Evolutionary conservation across 2,329 filamentous ascomycete species (phyloP).

Genomic region (Alternaria atra): DNA sequence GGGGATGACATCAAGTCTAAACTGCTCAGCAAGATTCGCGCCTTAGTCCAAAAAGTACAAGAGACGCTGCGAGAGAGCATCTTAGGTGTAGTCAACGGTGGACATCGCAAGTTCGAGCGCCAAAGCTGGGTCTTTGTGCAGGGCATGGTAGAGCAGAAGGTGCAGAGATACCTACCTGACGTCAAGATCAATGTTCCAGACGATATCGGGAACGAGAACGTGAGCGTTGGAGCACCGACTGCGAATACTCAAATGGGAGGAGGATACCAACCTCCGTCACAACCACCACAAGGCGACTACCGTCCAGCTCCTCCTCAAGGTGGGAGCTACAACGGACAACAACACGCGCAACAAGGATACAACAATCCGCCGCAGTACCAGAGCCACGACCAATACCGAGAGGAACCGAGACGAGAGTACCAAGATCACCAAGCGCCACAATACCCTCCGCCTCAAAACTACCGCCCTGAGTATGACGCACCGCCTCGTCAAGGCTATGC

Average conservation of each 20-base stretch:
- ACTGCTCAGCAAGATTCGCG: constrained; percentile 37
- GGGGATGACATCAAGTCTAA: constrained; percentile 43
- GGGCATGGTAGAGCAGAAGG: constrained; percentile 42
- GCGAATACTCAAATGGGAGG: constrained; percentile 19
- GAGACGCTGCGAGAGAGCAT: constrained; percentile 43
- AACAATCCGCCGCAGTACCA: constrained; percentile 17
- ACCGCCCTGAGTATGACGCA: constrained; percentile 11
- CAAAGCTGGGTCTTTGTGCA: constrained; percentile 45
- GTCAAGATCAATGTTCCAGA: constrained; percentile 43
- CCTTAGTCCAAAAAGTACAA: constrained; percentile 39
- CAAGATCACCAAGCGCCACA: constrained; percentile 13
- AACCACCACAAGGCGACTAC: constrained; percentile 15
- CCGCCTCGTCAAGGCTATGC: constrained; percentile 12
- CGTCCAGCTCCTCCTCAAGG: constrained; percentile 3
- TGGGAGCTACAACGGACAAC: constrained; percentile 9
- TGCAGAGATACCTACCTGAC: constrained; percentile 40
- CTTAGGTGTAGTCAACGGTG: constrained; percentile 42
- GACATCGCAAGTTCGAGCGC: constrained; percentile 42
- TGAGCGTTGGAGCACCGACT: constrained; percentile 37
- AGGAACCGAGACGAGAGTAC: constrained; percentile 3
- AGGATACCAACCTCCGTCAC: constrained; percentile 18
- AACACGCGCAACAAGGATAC: constrained; percentile 9
- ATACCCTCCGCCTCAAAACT: constrained; percentile 1
- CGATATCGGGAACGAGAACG: constrained; percentile 43
- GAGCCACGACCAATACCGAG: constrained; percentile 15